These are phyloP conservation scores for Zygnema circumcarinatum DNA, from an alignment of 139 green algal species.

Conservation along the genomic window DNA sequence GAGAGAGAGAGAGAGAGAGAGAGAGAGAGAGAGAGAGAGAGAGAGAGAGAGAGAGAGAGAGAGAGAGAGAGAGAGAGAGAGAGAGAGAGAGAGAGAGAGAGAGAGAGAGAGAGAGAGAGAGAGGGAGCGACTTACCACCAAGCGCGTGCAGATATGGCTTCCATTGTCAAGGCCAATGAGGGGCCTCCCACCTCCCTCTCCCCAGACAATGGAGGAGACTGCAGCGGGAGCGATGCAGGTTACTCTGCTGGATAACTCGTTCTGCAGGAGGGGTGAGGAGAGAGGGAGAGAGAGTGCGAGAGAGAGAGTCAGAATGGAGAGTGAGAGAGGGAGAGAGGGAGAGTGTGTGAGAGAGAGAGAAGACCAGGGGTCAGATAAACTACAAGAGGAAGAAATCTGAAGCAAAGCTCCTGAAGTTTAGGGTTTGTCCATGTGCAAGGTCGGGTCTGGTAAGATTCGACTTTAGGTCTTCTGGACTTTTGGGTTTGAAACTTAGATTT, in stretches of 20 bases:
- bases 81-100: too few species aligned
- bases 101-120: too few species aligned
- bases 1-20: too few species aligned
- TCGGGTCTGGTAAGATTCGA: neutral
- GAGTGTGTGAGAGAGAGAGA: neutral
- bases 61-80: too few species aligned
- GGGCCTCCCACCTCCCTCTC: neutral
- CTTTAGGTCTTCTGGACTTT: too few species aligned
- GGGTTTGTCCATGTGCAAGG: neutral
- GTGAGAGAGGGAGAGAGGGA: neutral
- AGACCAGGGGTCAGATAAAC: neutral
- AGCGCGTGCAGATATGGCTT: neutral
- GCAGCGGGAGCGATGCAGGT: neutral
- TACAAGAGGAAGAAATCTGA: slow-evolving; percentile 12
- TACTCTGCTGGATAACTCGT: neutral
- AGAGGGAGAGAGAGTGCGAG: neutral
- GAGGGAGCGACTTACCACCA: neutral
- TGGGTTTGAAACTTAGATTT: too few species aligned
- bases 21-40: too few species aligned
- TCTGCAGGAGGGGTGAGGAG: neutral
- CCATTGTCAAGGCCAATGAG: neutral
- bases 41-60: too few species aligned
- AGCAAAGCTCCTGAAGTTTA: neutral
- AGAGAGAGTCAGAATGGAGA: neutral
- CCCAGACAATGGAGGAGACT: neutral